Conservation (phyloP, 768 basidiomycete species). For the Lepiota brunneoincarnata region DNA sequence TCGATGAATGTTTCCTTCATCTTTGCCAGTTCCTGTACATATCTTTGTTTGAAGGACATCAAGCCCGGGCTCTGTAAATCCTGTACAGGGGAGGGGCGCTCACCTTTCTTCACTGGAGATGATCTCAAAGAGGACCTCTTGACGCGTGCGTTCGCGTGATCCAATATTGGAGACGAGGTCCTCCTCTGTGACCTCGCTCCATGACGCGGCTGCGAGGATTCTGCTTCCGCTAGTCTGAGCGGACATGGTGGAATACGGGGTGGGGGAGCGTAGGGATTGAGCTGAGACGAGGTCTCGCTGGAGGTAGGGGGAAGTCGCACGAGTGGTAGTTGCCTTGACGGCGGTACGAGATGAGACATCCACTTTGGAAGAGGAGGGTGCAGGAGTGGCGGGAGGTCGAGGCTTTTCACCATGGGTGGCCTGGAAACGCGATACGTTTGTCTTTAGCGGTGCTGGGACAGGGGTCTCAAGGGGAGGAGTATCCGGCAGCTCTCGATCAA, state of each 20-base stretch:
- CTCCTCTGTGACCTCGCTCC: slow-evolving; percentile 94
- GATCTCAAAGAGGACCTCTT: slow-evolving; percentile 96
- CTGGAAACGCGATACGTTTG: slow-evolving; percentile 75
- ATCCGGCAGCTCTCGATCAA: slow-evolving; percentile 53
- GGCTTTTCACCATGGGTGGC: slow-evolving; percentile 68
- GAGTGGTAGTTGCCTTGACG: slow-evolving; percentile 56
- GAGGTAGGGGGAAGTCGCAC: slow-evolving; percentile 61
- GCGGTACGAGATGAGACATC: slow-evolving; percentile 42
- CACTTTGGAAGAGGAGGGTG: slow-evolving; percentile 61
- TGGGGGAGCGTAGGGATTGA: slow-evolving; percentile 74
- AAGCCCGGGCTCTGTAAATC: slow-evolving; percentile 9
- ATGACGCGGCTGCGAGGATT: slow-evolving; percentile 75
- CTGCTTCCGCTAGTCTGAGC: slow-evolving; percentile 59
- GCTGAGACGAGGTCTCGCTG: slow-evolving; percentile 52
- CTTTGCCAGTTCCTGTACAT: slow-evolving; percentile 84
- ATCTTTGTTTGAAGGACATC: slow-evolving; percentile 48
- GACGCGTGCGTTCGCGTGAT: slow-evolving; percentile 90
- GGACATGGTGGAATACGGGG: slow-evolving; percentile 81
- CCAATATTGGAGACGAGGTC: slow-evolving; percentile 92
- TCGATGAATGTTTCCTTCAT: slow-evolving; percentile 95
- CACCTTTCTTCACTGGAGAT: slow-evolving; percentile 94
- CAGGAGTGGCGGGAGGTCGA: slow-evolving; percentile 58
- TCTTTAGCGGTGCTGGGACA: slow-evolving; percentile 46
- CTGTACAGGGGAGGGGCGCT: slow-evolving; percentile 19
- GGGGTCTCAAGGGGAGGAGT: slow-evolving; percentile 29